Conservation (phyloP, 768 basidiomycete species). For the Plicaturopsis crispa region DNA sequence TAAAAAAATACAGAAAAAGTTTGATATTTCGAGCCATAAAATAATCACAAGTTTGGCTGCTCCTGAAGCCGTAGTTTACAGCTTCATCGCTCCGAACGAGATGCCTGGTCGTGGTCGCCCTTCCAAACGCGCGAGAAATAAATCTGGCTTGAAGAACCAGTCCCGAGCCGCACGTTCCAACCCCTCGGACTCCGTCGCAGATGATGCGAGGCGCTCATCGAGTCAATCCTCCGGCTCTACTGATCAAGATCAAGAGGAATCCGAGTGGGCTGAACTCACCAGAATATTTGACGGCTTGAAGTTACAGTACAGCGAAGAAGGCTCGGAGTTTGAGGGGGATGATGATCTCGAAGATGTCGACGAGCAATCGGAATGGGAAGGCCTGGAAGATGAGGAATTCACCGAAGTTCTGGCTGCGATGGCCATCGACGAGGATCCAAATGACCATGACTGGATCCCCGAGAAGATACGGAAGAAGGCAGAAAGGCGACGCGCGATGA, state of each 20-base stretch:
- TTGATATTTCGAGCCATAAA: no score
- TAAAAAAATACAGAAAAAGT: neutral
- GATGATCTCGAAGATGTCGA: conserved; percentile 4
- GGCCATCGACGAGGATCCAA: neutral
- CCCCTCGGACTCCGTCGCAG: neutral
- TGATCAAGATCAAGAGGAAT: neutral
- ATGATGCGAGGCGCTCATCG: neutral
- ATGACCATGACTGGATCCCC: conserved; percentile 4
- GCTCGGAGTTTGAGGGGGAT: conserved; percentile 2
- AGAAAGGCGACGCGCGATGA: neutral
- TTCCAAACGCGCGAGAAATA: conserved; percentile 4
- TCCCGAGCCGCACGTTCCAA: neutral
- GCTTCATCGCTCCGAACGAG: neutral
- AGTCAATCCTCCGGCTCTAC: neutral
- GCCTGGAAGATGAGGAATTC: neutral
- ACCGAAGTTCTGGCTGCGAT: neutral
- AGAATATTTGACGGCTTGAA: neutral
- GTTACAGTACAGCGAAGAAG: neutral
- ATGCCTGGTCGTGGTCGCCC: conserved; percentile 16
- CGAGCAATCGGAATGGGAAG: conserved; percentile 1
- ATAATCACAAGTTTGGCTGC: no score
- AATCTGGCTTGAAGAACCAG: conserved; percentile 2
- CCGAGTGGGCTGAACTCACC: neutral
- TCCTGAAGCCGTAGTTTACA: neutral
- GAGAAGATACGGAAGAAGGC: conserved; percentile 1